phyloP scores from a whole-genome alignment of 768 basidiomycete genomes.

The Lactarius indigo region DNA sequence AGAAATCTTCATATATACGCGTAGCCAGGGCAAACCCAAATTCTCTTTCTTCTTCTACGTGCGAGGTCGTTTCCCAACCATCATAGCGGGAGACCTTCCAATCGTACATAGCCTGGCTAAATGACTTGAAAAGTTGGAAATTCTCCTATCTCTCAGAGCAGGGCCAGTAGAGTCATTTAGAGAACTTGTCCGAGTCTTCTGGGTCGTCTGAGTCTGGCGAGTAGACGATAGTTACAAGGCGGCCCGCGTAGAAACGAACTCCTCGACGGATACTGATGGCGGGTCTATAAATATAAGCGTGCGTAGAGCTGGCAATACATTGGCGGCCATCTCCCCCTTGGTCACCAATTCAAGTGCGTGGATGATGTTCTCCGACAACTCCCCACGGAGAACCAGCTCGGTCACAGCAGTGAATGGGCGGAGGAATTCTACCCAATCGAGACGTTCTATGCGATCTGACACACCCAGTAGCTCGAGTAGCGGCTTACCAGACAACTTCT shows the following conservation, averaged over 20 bases:
- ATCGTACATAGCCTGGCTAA: neutral
- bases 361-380: neutral
- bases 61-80: neutral
- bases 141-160: neutral
- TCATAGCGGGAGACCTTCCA: neutral
- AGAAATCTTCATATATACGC: too few species aligned
- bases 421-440: neutral
- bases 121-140: neutral
- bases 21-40: too few species aligned
- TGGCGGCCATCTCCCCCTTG: neutral
- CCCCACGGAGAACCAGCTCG: neutral
- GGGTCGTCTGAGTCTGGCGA: neutral
- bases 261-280: neutral
- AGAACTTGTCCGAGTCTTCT: neutral
- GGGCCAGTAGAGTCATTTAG: neutral
- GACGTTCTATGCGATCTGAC: neutral
- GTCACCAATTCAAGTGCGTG: neutral
- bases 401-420: neutral
- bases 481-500: neutral
- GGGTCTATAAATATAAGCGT: neutral
- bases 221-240: neutral
- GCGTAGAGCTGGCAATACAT: neutral
- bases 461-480: neutral
- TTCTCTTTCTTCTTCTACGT: neutral
- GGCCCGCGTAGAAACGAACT: neutral